phyloP scores from a whole-genome alignment of 805 yeast genomes.

The Blastobotrys attinorum region DNA sequence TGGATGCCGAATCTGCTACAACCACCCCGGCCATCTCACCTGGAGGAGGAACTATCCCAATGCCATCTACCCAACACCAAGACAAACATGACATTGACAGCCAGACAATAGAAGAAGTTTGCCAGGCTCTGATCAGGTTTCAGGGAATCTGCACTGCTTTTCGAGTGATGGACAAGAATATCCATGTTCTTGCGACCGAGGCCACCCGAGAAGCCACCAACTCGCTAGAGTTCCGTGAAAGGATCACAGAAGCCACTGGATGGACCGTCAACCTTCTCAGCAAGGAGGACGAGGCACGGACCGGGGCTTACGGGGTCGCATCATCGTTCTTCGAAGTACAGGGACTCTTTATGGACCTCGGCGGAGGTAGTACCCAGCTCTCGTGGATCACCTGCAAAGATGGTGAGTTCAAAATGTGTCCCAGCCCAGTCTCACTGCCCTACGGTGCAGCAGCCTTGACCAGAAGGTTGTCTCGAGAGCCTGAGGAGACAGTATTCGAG shows the following conservation, averaged over 20 bases:
- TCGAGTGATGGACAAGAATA: slow-evolving; percentile 51
- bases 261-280: slow-evolving; percentile 58
- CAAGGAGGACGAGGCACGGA: slow-evolving; percentile 56
- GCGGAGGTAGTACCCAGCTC: slow-evolving; percentile 62
- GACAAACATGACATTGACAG: slow-evolving; percentile 21
- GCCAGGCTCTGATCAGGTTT: slow-evolving; percentile 59
- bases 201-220: slow-evolving; percentile 66
- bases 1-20: slow-evolving; percentile 6
- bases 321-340: slow-evolving; percentile 59
- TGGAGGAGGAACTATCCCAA: slow-evolving; percentile 3
- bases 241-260: slow-evolving; percentile 50
- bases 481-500: slow-evolving; percentile 38
- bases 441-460: slow-evolving; percentile 68
- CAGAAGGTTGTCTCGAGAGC: slow-evolving; percentile 45
- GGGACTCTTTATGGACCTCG: slow-evolving; percentile 66
- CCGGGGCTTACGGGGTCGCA: slow-evolving; percentile 68
- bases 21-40: slow-evolving; percentile 8
- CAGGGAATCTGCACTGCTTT: slow-evolving; percentile 64
- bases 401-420: slow-evolving; percentile 49
- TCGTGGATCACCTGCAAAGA: slow-evolving; percentile 57
- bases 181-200: slow-evolving; percentile 65
- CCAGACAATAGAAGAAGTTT: slow-evolving; percentile 50
- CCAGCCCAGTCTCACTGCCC: slow-evolving; percentile 55
- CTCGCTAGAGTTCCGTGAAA: slow-evolving; percentile 48
- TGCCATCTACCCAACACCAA: too few relatives aligned